Evolutionary conservation across 306 rosid genomes (phyloP).

Genomic region (Lathyrus oleraceus): DNA sequence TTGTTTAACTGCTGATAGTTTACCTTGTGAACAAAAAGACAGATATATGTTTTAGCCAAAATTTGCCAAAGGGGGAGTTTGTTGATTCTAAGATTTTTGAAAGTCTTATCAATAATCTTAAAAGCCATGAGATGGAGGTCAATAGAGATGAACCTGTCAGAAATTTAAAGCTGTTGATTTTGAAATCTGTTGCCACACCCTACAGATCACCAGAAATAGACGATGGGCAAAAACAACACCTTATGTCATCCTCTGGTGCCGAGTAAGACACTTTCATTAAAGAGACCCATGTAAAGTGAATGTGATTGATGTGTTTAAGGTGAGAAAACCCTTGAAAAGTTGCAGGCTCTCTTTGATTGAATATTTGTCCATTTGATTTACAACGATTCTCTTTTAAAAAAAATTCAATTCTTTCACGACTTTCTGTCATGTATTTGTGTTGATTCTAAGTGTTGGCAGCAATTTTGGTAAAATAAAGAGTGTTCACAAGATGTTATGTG

Average conservation of each 20-base stretch:
- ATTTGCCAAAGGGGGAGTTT: too few species aligned
- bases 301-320: constrained; percentile 15
- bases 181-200: constrained; percentile 54
- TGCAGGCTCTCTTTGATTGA: constrained; percentile 18
- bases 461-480: too few species aligned
- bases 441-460: too few species aligned
- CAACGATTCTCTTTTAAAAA: constrained; percentile 26
- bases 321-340: constrained; percentile 22
- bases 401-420: background rate
- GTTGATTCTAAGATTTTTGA: too few species aligned
- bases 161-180: too few species aligned
- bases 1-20: too few species aligned
- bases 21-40: too few species aligned
- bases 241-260: constrained; percentile 50
- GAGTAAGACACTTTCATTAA: constrained; percentile 59
- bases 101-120: too few species aligned
- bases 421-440: constrained; percentile 28
- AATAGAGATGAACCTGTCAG: too few species aligned
- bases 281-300: constrained; percentile 47
- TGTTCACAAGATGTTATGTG: too few species aligned
- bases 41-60: too few species aligned
- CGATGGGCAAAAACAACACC: constrained; percentile 64
- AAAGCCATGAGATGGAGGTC: too few species aligned
- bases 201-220: constrained; percentile 50
- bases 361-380: constrained; percentile 25